phyloP scores from a whole-genome alignment of 1,284 basidiomycete species.

The Malassezia pachydermatis region DNA sequence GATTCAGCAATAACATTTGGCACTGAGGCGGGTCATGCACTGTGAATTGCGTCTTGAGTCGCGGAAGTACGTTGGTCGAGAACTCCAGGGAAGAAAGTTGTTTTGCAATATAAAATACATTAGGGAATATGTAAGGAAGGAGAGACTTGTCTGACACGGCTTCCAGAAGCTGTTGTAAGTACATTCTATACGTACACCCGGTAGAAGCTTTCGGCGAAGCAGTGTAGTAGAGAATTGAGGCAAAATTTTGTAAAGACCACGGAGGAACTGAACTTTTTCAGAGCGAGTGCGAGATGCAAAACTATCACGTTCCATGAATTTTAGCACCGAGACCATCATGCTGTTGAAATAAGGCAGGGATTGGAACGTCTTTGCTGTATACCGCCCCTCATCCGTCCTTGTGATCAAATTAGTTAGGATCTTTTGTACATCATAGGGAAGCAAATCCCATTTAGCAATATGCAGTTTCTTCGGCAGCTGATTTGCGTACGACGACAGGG shows the following conservation, averaged over 20 bases:
- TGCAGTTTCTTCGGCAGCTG: conserved; percentile 23
- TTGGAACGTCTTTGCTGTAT: conserved; percentile 67
- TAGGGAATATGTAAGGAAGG: conserved; percentile 77
- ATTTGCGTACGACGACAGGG: conserved; percentile 68
- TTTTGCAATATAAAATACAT: conserved; percentile 75
- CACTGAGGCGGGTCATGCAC: conserved; percentile 94
- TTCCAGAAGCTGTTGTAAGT: conserved; percentile 47
- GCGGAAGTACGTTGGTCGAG: conserved; percentile 67
- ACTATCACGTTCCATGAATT: conserved; percentile 87
- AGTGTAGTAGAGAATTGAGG: conserved; percentile 78
- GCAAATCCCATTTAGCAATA: conserved; percentile 24
- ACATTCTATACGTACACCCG: conserved; percentile 51
- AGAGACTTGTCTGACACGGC: conserved; percentile 27
- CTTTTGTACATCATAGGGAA: conserved; percentile 30
- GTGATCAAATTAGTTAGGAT: conserved; percentile 51
- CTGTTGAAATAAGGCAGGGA: conserved; percentile 81
- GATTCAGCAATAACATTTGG: conserved; percentile 57
- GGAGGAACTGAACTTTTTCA: conserved; percentile 83
- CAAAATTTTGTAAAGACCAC: conserved; percentile 72
- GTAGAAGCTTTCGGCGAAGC: conserved; percentile 79
- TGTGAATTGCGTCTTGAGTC: conserved; percentile 76
- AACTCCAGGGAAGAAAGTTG: conserved; percentile 84
- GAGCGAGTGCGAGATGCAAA: conserved; percentile 88
- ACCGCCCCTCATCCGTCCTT: conserved; percentile 61
- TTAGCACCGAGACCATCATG: conserved; percentile 88